phyloP scores from a whole-genome alignment of 106 monocot species.

The Agapanthus africanus region DNA sequence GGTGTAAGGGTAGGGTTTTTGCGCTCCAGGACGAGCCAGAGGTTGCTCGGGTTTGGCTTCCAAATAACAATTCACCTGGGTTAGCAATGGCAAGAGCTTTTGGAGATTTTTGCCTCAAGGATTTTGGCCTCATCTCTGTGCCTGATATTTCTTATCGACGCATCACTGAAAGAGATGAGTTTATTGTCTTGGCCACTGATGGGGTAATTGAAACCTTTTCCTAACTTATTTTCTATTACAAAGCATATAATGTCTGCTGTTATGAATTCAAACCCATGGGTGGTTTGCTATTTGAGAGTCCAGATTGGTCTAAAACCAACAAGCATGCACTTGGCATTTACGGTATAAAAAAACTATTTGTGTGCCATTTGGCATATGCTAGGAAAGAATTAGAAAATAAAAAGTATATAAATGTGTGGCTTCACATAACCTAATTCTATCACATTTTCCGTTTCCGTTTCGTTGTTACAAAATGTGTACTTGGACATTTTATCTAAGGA shows the following conservation, averaged over 20 bases:
- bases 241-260: no score
- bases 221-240: background rate
- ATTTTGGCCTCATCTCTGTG: constrained; percentile 34
- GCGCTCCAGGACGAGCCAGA: constrained; percentile 33
- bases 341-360: no score
- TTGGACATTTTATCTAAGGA: no score
- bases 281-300: no score
- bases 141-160: constrained; percentile 28
- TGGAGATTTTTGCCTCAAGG: constrained; percentile 32
- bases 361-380: no score
- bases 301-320: no score
- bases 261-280: background rate
- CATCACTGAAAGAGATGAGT: constrained; percentile 29
- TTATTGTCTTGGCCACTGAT: constrained; percentile 34
- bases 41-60: constrained; percentile 35
- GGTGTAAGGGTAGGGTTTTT: constrained; percentile 32
- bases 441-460: no score
- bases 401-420: no score
- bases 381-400: no score
- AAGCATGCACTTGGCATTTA: no score
- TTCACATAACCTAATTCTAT: no score
- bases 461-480: no score
- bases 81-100: constrained; percentile 43
- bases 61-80: constrained; percentile 29
- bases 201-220: constrained; percentile 18